Conservation (phyloP, 352 stramenopile genomes). For the Thalassiosira hispida region DNA sequence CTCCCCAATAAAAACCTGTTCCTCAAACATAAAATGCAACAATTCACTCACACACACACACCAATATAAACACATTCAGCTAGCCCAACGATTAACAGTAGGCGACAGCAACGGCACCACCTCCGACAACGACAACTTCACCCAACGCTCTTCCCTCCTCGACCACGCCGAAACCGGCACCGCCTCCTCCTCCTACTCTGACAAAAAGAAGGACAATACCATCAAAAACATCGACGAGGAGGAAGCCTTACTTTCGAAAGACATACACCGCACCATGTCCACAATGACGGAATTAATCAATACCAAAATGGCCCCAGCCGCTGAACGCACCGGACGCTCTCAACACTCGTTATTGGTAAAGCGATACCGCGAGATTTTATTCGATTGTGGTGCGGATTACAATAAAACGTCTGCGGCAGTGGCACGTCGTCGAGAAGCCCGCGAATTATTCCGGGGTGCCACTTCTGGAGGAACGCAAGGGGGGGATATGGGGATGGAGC, state of each 20-base stretch:
- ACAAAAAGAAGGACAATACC: neutral
- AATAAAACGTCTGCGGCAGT: conserved; percentile 80
- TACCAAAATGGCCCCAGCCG: conserved; percentile 60
- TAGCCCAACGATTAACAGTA: conserved; percentile 44
- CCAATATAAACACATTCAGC: conserved; percentile 16
- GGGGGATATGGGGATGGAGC: conserved; percentile 75
- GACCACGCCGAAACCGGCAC: conserved; percentile 46
- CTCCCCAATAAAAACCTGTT: too few species aligned
- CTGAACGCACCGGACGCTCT: conserved; percentile 49
- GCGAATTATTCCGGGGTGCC: conserved; percentile 86
- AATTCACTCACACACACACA: neutral
- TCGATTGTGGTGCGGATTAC: conserved; percentile 95
- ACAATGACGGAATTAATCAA: conserved; percentile 69
- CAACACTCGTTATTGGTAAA: conserved; percentile 86
- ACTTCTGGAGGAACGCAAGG: conserved; percentile 59
- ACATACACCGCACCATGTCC: conserved; percentile 70
- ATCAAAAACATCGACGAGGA: conserved; percentile 48
- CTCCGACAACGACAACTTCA: conserved; percentile 2
- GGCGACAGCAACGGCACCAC: conserved; percentile 17
- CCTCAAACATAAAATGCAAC: neutral
- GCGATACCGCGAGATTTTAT: conserved; percentile 95
- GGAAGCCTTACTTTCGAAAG: conserved; percentile 64
- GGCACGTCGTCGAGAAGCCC: conserved; percentile 66
- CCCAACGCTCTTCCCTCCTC: conserved; percentile 48
- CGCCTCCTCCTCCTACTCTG: neutral